phyloP scores from a whole-genome alignment of 805 yeast genomes.

The Candida palmyrensis region DNA sequence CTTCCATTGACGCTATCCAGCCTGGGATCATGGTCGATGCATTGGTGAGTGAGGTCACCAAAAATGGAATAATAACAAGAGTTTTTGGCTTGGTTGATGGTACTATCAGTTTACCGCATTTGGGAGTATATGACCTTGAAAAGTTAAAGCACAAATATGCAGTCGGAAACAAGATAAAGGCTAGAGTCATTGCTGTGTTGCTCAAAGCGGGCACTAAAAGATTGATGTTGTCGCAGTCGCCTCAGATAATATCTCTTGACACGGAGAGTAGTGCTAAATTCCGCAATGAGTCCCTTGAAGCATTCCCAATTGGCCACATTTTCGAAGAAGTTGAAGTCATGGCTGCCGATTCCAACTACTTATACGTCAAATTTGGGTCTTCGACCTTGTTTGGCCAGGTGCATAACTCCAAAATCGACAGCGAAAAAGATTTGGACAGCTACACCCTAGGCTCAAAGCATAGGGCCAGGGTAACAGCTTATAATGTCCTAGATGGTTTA shows the following conservation, averaged over 20 bases:
- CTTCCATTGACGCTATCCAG: slow-evolving; percentile 72
- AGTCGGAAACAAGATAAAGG: slow-evolving; percentile 62
- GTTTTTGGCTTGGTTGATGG: slow-evolving; percentile 73
- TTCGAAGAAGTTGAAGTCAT: slow-evolving; percentile 55
- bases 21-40: slow-evolving; percentile 86
- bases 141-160: slow-evolving; percentile 57
- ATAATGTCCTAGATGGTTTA: slow-evolving; percentile 58
- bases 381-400: slow-evolving; percentile 59
- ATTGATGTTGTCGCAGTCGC: slow-evolving; percentile 58
- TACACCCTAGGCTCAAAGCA: slow-evolving; percentile 64
- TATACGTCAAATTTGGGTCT: slow-evolving; percentile 55
- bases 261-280: slow-evolving; percentile 9
- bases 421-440: slow-evolving; percentile 37
- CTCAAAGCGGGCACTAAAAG: slow-evolving; percentile 47
- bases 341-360: slow-evolving; percentile 53
- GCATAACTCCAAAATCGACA: slow-evolving; percentile 67
- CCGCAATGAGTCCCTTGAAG: slow-evolving; percentile 36
- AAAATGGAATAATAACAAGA: slow-evolving; percentile 65
- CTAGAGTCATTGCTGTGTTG: slow-evolving; percentile 64
- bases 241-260: slow-evolving; percentile 43
- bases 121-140: slow-evolving; percentile 42
- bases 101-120: slow-evolving; percentile 63
- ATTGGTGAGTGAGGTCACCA: slow-evolving; percentile 51
- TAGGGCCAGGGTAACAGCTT: slow-evolving; percentile 73
- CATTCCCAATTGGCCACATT: slow-evolving; percentile 75